A percentile compares a stretch with the other conserved stretches of the same genome.
These are phyloP conservation scores for Porpolomopsis calyptriformis DNA, from an alignment of 768 basidiomycete genomes.

Conservation along the genomic window DNA sequence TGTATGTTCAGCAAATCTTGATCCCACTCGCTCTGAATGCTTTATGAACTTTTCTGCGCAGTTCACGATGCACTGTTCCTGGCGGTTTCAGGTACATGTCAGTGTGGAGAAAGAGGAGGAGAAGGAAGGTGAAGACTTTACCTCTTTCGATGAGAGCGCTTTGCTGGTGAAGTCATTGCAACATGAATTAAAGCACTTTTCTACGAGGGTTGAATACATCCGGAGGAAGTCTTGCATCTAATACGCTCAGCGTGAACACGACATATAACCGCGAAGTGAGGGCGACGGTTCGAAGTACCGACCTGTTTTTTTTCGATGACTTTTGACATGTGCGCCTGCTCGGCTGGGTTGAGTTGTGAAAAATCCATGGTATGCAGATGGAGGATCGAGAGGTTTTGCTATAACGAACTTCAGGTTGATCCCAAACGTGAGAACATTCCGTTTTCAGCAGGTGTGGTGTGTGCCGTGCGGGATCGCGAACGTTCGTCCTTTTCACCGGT, in stretches of 20 bases:
- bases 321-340: constrained; percentile 93
- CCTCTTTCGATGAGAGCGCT: constrained; percentile 89
- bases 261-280: background rate
- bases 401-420: too few species aligned
- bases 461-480: too few species aligned
- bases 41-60: constrained; percentile 98
- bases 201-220: constrained; percentile 90
- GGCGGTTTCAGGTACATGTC: constrained; percentile 7
- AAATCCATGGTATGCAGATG: constrained; percentile 66
- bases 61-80: constrained; percentile 87
- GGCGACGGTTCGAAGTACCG: constrained; percentile 10
- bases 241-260: too few species aligned
- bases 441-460: too few species aligned
- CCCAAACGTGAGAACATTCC: too few species aligned
- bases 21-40: constrained; percentile 87
- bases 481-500: too few species aligned
- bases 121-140: constrained; percentile 17
- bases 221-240: constrained; percentile 99
- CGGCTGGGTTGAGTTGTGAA: constrained; percentile 76
- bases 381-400: too few species aligned
- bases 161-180: constrained; percentile 97
- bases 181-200: constrained; percentile 92
- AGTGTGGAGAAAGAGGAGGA: background rate
- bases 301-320: constrained; percentile 97
- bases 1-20: constrained; percentile 85